phyloP scores from a whole-genome alignment of 2,329 filamentous ascomycete genomes.

The Colletotrichum navitas region DNA sequence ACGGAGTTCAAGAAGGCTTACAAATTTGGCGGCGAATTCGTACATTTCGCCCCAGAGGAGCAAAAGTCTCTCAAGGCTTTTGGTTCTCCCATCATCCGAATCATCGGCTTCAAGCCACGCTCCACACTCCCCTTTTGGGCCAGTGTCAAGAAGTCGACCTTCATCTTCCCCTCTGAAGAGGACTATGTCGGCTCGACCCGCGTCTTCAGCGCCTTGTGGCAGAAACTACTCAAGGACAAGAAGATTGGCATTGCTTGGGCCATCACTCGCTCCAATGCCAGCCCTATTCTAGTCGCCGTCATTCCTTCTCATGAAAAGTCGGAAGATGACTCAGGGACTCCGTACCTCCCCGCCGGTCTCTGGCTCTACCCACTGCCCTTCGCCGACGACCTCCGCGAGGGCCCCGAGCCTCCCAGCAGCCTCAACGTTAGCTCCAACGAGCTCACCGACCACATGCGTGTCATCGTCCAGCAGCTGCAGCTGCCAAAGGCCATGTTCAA shows the following conservation, averaged over 20 bases:
- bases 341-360: constrained; percentile 82
- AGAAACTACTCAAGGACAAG: constrained; percentile 82
- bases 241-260: constrained; percentile 94
- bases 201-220: constrained; percentile 91
- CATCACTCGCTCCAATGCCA: constrained; percentile 83
- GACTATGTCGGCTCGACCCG: constrained; percentile 91
- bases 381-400: constrained; percentile 86
- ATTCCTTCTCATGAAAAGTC: constrained; percentile 78
- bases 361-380: constrained; percentile 92
- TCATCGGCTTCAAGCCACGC: constrained; percentile 93
- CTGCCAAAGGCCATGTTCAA: constrained; percentile 89
- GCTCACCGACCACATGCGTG: constrained; percentile 85
- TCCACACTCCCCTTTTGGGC: constrained; percentile 84
- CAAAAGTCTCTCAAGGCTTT: constrained; percentile 83
- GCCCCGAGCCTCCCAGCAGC: constrained; percentile 73
- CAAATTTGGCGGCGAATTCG: constrained; percentile 92
- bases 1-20: constrained; percentile 90
- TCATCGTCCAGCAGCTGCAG: constrained; percentile 86
- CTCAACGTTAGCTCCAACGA: constrained; percentile 71
- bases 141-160: constrained; percentile 86
- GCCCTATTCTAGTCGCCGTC: constrained; percentile 84
- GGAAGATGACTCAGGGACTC: constrained; percentile 74
- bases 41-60: constrained; percentile 89
- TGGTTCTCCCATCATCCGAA: constrained; percentile 83
- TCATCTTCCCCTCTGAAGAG: constrained; percentile 94